Percentiles rank a stretch among this genome's conserved stretches.
Conservation (phyloP, 2,329 filamentous ascomycete genomes). For the Cladosporium oxysporum region DNA sequence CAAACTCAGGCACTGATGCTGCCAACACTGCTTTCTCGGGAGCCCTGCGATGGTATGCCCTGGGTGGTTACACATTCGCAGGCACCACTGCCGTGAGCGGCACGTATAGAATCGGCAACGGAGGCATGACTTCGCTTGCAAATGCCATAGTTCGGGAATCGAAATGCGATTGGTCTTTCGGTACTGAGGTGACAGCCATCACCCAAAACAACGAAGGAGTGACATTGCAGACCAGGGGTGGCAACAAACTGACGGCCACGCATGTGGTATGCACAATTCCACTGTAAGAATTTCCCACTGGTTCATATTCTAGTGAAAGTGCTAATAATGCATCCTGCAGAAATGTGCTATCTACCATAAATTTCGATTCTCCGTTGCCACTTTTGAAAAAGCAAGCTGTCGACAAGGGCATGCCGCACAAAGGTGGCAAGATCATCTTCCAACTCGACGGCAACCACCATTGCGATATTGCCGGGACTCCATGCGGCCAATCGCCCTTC, state of each 20-base stretch:
- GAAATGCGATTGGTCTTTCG: neutral
- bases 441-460: too few species aligned
- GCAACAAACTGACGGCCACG: neutral
- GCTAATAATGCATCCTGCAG: too few species aligned
- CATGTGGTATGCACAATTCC: constrained; percentile 5
- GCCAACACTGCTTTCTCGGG: constrained; percentile 31
- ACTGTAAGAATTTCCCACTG: too few species aligned
- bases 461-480: too few species aligned
- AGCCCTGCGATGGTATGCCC: constrained; percentile 35
- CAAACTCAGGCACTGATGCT: neutral
- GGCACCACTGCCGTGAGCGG: constrained; percentile 29
- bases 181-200: neutral
- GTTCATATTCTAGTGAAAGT: too few species aligned
- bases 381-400: too few species aligned
- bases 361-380: too few species aligned
- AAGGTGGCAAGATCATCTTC: too few species aligned
- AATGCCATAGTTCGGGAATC: neutral
- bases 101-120: constrained; percentile 33
- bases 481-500: too few species aligned
- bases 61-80: constrained; percentile 31
- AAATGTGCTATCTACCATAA: too few species aligned
- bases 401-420: too few species aligned
- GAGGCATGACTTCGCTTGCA: constrained; percentile 21
- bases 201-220: neutral
- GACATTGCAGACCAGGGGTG: neutral